Evolutionary conservation across 1,139 yeast genomes (phyloP), one percentile per base, ranked within the genome.

Genomic region (Yamadazyma oceani): DNA sequence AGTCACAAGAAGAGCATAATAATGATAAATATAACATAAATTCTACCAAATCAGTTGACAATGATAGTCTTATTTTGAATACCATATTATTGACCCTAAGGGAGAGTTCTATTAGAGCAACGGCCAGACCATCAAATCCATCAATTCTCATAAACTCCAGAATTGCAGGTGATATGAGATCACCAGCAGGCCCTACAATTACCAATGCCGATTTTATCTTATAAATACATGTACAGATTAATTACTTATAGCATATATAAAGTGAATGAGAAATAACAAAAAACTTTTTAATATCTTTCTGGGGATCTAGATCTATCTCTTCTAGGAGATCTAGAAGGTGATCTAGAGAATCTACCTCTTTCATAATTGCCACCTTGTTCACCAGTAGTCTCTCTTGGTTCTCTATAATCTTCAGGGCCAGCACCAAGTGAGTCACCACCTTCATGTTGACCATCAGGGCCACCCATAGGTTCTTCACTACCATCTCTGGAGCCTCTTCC

Each of bases 301-400:
- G 73, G 73, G n/a, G 73, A 66, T 48, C 72, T 62, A 27, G 73
- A 66, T 52, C 73, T 57, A 32, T 60, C 62, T 50, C 65, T 59
- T 39, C 58, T 57, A 12, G 72, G 72, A 11, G 72, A 65, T 50
- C 74, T 64, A 3, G 71, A 64, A 10, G 72, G 70, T 2, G 70
- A 64, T 47, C 71, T 59, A 26, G 72, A 63, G 44, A 57, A 65
- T 42, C 48, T 41, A 17, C 46, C 43, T 40, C 50, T 43, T 13
- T 32, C 42, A 17, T 17, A 31, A 12, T 31, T 15, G 13, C 33
- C 37, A n/a, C 44, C 43, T 26, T 17, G 23, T 17, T 27, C 42
- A 32, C 32, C 14, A 12, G 29, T n/a, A 19, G 37, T 15, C 23
- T 36, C 43, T 36, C 25, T 17, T 31, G 38, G 26, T 29, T 36